Conservation (phyloP, 495 filamentous ascomycete genomes). For the Cercophora samala region DNA sequence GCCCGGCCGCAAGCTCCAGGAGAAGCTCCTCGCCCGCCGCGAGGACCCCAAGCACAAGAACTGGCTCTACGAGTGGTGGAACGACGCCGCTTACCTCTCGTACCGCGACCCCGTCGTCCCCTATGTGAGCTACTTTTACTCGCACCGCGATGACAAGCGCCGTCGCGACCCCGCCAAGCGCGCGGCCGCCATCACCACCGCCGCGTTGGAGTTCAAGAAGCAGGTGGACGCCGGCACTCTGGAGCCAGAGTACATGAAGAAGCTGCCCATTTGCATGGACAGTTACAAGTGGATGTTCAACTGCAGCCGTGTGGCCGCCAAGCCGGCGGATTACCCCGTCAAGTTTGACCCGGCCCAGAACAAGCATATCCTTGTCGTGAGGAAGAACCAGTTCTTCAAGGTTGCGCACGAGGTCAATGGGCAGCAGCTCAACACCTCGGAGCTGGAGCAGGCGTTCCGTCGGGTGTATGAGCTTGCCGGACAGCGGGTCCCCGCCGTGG, state of each 20-base stretch:
- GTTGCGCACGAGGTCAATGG: conserved; percentile 71
- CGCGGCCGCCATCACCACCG: conserved; percentile 83
- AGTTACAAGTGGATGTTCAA: conserved; percentile 99
- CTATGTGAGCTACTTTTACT: conserved; percentile 99
- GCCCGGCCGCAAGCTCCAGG: conserved; percentile 79
- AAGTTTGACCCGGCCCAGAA: conserved; percentile 73
- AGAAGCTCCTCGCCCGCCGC: conserved; percentile 75
- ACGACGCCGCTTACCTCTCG: conserved; percentile 80
- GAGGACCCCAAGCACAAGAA: conserved; percentile 84
- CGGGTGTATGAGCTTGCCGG: conserved; percentile 76
- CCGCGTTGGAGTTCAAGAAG: conserved; percentile 87
- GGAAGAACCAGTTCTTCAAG: conserved; percentile 97
- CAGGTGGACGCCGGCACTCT: conserved; percentile 78
- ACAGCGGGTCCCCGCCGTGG: conserved; percentile 67
- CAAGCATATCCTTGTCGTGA: conserved; percentile 82
- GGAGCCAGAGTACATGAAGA: conserved; percentile 98
- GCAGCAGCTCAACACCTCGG: conserved; percentile 74
- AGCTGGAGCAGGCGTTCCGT: conserved; percentile 84
- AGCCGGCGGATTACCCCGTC: conserved; percentile 74
- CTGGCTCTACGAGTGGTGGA: conserved; percentile 99
- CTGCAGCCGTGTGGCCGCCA: conserved; percentile 78
- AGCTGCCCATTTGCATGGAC: conserved; percentile 93
- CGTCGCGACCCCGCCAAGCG: conserved; percentile 87
- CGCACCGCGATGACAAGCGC: conserved; percentile 87
- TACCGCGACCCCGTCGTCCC: conserved; percentile 97